These are phyloP conservation scores for Boeremia lycopersici DNA, from an alignment of 2,329 filamentous ascomycete genomes.

Conservation along the genomic window DNA sequence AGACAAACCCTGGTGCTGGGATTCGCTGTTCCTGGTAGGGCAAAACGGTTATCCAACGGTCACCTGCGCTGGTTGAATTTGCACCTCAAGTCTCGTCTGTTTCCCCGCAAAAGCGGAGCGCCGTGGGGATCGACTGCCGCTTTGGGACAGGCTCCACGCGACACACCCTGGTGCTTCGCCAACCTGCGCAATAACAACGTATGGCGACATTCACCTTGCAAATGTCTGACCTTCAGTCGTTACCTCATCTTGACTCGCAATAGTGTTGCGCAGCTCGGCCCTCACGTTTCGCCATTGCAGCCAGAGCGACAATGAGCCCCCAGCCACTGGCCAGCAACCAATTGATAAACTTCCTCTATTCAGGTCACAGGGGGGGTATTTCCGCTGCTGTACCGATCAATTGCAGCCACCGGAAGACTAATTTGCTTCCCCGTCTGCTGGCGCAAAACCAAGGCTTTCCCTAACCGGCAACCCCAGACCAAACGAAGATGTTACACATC, in stretches of 20 bases:
- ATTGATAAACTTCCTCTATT: not conserved
- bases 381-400: constrained; percentile 5
- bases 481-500: constrained; percentile 9
- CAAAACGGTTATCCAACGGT: constrained; percentile 6
- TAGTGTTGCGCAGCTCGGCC: not conserved
- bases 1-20: constrained; percentile 4
- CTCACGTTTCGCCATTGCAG: not conserved
- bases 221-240: no score
- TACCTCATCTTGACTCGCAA: not conserved
- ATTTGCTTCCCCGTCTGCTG: constrained; percentile 11
- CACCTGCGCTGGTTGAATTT: constrained; percentile 13
- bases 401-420: constrained; percentile 2
- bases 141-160: constrained; percentile 6
- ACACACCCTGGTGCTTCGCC: not conserved
- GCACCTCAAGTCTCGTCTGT: not conserved
- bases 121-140: not conserved
- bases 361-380: not conserved
- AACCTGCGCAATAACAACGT: no score
- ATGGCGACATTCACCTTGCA: no score
- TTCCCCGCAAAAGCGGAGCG: constrained; percentile 13
- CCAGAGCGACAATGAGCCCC: no score
- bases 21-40: not conserved
- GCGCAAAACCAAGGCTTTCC: constrained; percentile 6
- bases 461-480: constrained; percentile 10
- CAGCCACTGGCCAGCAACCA: not conserved